Base-by-base conservation (phyloP, 352 stramenopile species). In the Aphanomyces cochlioides region DNA sequence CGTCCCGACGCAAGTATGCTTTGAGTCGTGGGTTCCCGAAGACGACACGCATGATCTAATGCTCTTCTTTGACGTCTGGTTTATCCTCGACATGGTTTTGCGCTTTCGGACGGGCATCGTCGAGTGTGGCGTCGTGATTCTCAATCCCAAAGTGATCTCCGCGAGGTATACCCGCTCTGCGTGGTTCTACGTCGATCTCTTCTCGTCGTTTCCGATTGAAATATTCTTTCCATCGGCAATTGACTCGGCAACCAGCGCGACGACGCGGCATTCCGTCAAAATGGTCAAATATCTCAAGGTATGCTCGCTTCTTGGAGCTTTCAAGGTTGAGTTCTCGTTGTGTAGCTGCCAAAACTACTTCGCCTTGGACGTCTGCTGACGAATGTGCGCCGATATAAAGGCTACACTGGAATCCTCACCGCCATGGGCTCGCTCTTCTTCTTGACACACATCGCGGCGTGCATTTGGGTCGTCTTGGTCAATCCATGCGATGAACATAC, bases 201-300 rank as follows among this genome's bases (percentile, higher is more conserved):
- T 73, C 0, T 87, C 82, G 19, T 81, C 82, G 15, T 77, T 87
- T 19, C 82, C 82, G 36, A 85, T 88, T 56, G 82, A 88, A 50
- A 79, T 82, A 38, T 77, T 90, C 47, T 60, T 88, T 8, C 43
- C 43, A 12, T 12, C 10, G 10, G 8, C 61, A 3, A 59, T 17
- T 38, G 76, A 75, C 5, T 71, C 80, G 17, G 59, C 72, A 3
- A 50, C 65, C 2, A 73, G 75, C 65, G 72, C 79, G 36, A 81
- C 80, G 10, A 89, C 80, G 3, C 82, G 82, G 13, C 87, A 89
- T 64, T 85, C 79, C n/a, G 79, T 89, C 72, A 89, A 89, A 66
- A 81, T 87, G 74, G 83, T 89, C 59, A 89, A 88, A 75, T 89
- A 89, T 68, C 77, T 89, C 40, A 89, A 89, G 38, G 39, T 40